Base-by-base conservation (phyloP, 2,329 filamentous ascomycete genomes). In the Chrysoporthe austroafricana region DNA sequence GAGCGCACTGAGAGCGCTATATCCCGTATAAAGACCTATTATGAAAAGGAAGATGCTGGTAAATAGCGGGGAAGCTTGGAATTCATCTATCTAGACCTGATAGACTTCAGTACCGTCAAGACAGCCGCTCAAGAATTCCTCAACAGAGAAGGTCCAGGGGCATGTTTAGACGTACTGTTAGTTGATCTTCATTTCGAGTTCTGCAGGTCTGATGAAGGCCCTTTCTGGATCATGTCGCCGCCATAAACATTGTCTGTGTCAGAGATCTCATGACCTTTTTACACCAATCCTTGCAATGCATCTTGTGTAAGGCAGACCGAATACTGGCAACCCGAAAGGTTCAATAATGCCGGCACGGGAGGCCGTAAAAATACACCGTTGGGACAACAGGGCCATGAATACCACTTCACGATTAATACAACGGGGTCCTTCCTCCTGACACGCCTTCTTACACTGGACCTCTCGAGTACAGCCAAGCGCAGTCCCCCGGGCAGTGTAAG, bases 341-440 rank as follows among this genome's bases (percentile, higher is more conserved):
- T 73, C 64, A 73, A 73, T 64, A 74, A 74, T 18, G 72, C 71
- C 11, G 73, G 71, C 42, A 72, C 69, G 1, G 72, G 72, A n/a
- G 67, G 69, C 32, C 46, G 64, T 36, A 71, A 69, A 7, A 63
- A 74, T n/a, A 71, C 70, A 1, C 71, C 70, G 0, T 46, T 26
- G 4, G 70, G 68, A 7, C 54, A 42, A 4, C 71, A 73, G 59
- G 73, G 71, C 11, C 63, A 71, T 46, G 73, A 75, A 62, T 72
- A 73, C 18, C 73, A 72, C 44, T 72, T 75, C 26, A 65, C 64
- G 13, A 68, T 69, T 16, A 74, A 73, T 43, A 69, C 68, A 5
- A 54, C 73, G 2, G 72, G 73, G 0, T 56, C 64, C n/a, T 50
- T 21, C 48, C 7, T 74, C 0, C 50, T 75, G 16, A 71, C 70